A percentile compares a stretch with the other conserved stretches of the same genome.
Evolutionary conservation across 306 rosid species (phyloP).

Genomic region (Inga laurina): DNA sequence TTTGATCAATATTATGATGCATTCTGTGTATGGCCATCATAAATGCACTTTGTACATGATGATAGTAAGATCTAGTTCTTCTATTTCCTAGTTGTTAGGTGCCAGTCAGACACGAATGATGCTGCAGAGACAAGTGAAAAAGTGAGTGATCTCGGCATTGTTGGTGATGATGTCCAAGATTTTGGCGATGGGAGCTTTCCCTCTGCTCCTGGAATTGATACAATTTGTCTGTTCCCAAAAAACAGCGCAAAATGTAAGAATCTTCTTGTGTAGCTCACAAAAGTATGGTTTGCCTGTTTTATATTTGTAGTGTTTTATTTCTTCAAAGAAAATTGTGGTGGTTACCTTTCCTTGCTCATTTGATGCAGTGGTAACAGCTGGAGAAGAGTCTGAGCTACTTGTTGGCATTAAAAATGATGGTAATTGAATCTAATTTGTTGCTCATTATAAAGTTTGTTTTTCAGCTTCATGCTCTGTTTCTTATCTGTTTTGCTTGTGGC

Average conservation of each 20-base stretch:
- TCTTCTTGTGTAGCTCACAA: background rate
- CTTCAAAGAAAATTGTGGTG: background rate
- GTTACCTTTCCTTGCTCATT: constrained; percentile 10
- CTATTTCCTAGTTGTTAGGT: constrained; percentile 52
- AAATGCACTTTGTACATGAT: background rate
- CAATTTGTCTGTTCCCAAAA: constrained; percentile 62
- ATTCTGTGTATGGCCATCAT: background rate
- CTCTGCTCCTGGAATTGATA: constrained; percentile 68
- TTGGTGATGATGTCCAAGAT: constrained; percentile 70
- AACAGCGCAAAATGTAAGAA: constrained; percentile 56
- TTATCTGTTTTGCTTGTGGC: background rate
- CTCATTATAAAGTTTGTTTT: background rate
- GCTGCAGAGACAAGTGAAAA: constrained; percentile 50
- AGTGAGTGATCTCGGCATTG: constrained; percentile 62
- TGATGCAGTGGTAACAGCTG: constrained; percentile 59
- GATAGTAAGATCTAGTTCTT: constrained; percentile 1
- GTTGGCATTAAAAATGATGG: constrained; percentile 78
- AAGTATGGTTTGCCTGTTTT: background rate
- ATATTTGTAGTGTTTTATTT: background rate
- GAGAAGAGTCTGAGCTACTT: constrained; percentile 68
- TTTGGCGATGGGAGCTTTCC: constrained; percentile 57
- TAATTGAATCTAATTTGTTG: constrained; percentile 33
- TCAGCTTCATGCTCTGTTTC: constrained; percentile 3
- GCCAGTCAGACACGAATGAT: constrained; percentile 50
- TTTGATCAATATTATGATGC: background rate